These are phyloP conservation scores for Oxyria digyna DNA, from an alignment of 148 eudicot genomes.

Conservation along the genomic window DNA sequence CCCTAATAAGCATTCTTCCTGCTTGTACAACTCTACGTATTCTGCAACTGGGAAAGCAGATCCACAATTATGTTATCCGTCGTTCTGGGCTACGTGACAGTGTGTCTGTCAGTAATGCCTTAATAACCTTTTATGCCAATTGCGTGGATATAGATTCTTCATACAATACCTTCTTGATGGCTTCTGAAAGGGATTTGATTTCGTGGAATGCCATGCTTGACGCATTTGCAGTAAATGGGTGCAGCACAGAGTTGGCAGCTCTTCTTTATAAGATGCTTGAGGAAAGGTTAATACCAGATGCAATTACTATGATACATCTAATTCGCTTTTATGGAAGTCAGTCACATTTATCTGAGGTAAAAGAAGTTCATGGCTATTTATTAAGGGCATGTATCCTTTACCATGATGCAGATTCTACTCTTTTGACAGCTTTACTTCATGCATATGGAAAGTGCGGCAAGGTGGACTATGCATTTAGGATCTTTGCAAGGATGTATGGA, in stretches of 20 bases:
- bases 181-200: constrained; percentile 39
- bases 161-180: constrained; percentile 26
- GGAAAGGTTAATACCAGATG: constrained; percentile 41
- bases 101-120: constrained; percentile 11
- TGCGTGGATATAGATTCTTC: constrained; percentile 35
- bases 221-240: constrained; percentile 26
- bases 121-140: constrained; percentile 47
- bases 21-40: constrained; percentile 34
- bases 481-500: constrained; percentile 29
- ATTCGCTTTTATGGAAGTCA: constrained; percentile 35
- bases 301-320: constrained; percentile 40
- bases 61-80: constrained; percentile 47
- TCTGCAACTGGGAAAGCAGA: constrained; percentile 39
- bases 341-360: constrained; percentile 30
- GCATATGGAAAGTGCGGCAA: constrained; percentile 60
- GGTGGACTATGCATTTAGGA: constrained; percentile 37
- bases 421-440: constrained; percentile 46
- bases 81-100: constrained; percentile 21
- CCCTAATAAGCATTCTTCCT: constrained; percentile 53
- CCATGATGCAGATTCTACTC: constrained; percentile 22
- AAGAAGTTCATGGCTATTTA: constrained; percentile 55
- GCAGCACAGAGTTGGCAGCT: constrained; percentile 19
- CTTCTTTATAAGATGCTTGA: constrained; percentile 33
- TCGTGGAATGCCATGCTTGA: constrained; percentile 70
- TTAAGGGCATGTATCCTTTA: constrained; percentile 27